Evolutionary conservation across 495 filamentous ascomycete species (phyloP).

Genomic region (Friedmanniomyces simplex): DNA sequence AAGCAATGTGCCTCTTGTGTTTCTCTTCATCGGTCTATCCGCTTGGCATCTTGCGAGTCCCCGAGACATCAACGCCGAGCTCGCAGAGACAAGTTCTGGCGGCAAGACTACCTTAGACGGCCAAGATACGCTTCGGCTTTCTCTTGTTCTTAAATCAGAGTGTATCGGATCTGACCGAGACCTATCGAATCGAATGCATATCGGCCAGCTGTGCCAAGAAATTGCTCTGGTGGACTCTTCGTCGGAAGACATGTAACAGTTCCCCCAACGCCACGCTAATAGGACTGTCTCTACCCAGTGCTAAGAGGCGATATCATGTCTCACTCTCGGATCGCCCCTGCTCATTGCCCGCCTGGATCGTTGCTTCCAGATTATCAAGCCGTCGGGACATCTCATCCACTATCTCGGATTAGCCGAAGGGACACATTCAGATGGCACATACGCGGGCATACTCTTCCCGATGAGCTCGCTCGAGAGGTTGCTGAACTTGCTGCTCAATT

Average conservation of each 20-base stretch:
- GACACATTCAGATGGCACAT: not conserved
- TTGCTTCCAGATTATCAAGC: constrained; percentile 76
- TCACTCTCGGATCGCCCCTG: constrained; percentile 19
- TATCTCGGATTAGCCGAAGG: constrained; percentile 28
- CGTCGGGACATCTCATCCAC: constrained; percentile 95
- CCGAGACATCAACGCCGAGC: no score
- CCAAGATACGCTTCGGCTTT: no score
- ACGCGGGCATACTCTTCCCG: constrained; percentile 58
- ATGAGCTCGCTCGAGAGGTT: constrained; percentile 74
- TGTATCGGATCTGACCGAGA: no score
- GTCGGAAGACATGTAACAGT: not conserved
- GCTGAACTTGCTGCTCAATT: constrained; percentile 73
- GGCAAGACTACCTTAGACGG: no score
- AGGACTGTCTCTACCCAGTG: not conserved
- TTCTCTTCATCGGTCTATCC: no score
- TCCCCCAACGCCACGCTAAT: constrained; percentile 1
- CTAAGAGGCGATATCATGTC: not conserved
- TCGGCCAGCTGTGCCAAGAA: no score
- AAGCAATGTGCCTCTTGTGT: no score
- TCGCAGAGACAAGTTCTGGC: no score
- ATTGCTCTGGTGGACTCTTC: no score
- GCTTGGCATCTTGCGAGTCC: no score
- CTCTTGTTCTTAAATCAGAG: no score
- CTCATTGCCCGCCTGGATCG: constrained; percentile 46
- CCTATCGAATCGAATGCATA: no score